These are phyloP conservation scores for Cenchrus fungigraminus DNA, from an alignment of 176 grass and related monocot species.

Conservation along the genomic window DNA sequence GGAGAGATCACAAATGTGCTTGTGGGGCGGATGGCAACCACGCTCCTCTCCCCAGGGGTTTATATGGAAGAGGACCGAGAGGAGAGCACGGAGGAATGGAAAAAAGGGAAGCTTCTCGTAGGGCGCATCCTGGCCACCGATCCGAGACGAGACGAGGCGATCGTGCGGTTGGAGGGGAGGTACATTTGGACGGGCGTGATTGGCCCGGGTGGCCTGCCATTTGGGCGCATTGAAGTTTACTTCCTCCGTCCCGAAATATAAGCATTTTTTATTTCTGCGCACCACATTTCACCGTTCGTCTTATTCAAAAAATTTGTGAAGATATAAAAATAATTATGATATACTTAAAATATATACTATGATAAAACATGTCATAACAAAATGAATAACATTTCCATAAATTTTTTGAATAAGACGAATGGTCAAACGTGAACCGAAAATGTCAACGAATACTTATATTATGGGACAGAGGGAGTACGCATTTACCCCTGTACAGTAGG, in stretches of 20 bases:
- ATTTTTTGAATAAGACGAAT: too few species aligned
- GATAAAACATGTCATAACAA: too few species aligned
- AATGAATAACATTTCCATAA: too few species aligned
- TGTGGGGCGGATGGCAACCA: constrained; percentile 25
- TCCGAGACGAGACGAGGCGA: neutral
- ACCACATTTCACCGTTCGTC: too few species aligned
- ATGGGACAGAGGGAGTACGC: neutral
- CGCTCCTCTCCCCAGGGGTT: constrained; percentile 29
- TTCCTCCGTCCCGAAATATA: too few species aligned
- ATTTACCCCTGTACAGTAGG: neutral
- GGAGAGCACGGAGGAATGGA: neutral
- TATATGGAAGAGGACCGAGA: constrained; percentile 14
- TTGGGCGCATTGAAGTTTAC: neutral
- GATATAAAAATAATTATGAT: too few species aligned
- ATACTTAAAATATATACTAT: too few species aligned
- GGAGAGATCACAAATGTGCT: neutral
- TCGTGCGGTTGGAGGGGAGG: neutral
- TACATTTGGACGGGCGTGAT: constrained; percentile 38
- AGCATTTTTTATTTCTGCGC: too few species aligned
- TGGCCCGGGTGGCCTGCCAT: neutral
- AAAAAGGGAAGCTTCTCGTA: constrained; percentile 54
- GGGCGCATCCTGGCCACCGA: constrained; percentile 13
- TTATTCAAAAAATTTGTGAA: too few species aligned
- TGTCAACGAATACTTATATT: too few species aligned
- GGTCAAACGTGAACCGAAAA: too few species aligned